Conservation (phyloP, 306 rosid species). For the Pachyrhizus erosus region DNA sequence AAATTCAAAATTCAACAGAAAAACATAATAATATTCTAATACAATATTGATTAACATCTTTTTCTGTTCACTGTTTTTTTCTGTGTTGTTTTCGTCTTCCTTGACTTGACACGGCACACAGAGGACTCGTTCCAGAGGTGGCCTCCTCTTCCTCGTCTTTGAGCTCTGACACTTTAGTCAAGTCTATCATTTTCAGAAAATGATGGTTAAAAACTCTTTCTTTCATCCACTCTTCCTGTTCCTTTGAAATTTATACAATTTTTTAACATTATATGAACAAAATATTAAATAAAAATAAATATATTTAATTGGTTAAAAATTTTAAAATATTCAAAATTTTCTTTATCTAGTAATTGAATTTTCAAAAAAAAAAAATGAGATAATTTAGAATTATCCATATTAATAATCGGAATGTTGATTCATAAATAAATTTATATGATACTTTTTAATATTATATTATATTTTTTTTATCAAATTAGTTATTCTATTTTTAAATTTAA, state of each 20-base stretch:
- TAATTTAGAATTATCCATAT: background rate
- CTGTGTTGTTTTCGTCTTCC: background rate
- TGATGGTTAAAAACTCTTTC: slow-evolving; percentile 1
- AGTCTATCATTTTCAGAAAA: slow-evolving; percentile 30
- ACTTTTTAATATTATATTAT: too few relatives aligned
- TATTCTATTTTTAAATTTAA: too few relatives aligned
- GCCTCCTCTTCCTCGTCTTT: slow-evolving; percentile 24
- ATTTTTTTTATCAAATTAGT: background rate
- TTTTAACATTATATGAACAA: background rate
- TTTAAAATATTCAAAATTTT: background rate
- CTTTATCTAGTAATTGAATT: background rate
- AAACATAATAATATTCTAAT: background rate
- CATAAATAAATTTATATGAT: background rate
- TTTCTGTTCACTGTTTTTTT: background rate
- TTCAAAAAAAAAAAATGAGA: background rate
- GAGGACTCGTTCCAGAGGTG: background rate
- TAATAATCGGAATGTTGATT: background rate
- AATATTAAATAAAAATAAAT: background rate
- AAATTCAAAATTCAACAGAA: too few relatives aligned
- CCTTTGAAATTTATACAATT: background rate
- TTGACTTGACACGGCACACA: background rate
- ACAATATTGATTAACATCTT: background rate
- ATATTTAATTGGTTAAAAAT: background rate
- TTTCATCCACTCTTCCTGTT: background rate
- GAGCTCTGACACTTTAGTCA: slow-evolving; percentile 31